phyloP scores from a whole-genome alignment of 1,284 basidiomycete species.

The Trichosporon coremiiforme region DNA sequence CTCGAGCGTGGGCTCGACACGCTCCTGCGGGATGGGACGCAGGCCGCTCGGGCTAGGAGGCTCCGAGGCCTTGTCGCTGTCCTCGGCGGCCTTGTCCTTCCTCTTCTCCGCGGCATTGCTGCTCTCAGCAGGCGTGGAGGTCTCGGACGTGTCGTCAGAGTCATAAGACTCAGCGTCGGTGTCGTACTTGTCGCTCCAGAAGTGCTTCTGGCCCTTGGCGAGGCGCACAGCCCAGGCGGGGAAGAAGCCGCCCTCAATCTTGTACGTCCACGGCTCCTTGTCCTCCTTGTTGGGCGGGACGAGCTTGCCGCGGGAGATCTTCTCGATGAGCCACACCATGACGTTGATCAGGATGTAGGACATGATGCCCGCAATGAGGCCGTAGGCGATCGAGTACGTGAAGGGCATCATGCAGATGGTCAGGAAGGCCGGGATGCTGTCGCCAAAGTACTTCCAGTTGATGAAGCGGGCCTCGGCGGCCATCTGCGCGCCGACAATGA shows the following conservation, averaged over 20 bases:
- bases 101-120: neutral
- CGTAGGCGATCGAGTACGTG: constrained; percentile 58
- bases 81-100: neutral
- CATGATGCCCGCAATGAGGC: constrained; percentile 32
- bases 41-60: neutral
- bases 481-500: constrained; percentile 87
- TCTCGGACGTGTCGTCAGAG: neutral
- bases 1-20: constrained; percentile 10
- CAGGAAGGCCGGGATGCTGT: constrained; percentile 80
- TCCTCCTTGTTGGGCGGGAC: constrained; percentile 29
- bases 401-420: constrained; percentile 75
- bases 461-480: constrained; percentile 81
- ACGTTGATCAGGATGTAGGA: constrained; percentile 33
- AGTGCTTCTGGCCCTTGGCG: constrained; percentile 27
- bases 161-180: neutral
- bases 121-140: neutral
- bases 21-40: constrained; percentile 6
- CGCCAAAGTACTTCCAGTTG: constrained; percentile 86
- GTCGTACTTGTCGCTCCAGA: constrained; percentile 30
- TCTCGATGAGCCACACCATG: constrained; percentile 29
- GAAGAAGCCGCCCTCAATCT: constrained; percentile 34
- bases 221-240: constrained; percentile 28
- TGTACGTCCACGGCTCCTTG: constrained; percentile 33
- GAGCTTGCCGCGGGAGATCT: constrained; percentile 24
- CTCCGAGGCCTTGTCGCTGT: neutral